These are phyloP conservation scores for Cadophora sp. DNA, from an alignment of 2,329 filamentous ascomycete species.

Conservation along the genomic window DNA sequence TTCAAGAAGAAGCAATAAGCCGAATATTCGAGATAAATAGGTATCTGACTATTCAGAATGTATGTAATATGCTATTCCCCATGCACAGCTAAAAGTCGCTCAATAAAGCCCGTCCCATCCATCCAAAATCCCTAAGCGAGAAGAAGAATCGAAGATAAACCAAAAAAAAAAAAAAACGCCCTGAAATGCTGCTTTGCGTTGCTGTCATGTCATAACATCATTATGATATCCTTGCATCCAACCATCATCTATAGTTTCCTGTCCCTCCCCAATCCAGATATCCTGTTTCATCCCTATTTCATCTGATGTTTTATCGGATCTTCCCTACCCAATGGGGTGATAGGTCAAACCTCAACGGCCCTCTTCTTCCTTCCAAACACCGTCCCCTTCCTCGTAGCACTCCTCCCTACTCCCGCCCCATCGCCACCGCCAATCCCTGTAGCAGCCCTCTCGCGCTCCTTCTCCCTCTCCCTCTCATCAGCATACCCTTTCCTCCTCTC, in stretches of 20 bases:
- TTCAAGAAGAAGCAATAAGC: not conserved
- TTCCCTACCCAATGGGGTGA: not conserved
- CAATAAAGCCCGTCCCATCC: not conserved
- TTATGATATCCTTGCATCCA: not conserved
- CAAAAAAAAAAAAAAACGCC: slow-evolving; percentile 3
- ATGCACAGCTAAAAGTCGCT: not conserved
- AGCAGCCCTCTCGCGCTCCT: slow-evolving; percentile 9
- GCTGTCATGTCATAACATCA: not conserved
- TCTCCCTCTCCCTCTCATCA: slow-evolving; percentile 41
- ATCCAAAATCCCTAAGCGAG: slow-evolving; percentile 3
- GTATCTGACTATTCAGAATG: not conserved
- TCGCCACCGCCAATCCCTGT: slow-evolving; percentile 1
- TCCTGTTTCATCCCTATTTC: no score
- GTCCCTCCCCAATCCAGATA: no score
- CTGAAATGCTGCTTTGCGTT: slow-evolving; percentile 2
- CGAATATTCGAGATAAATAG: not conserved
- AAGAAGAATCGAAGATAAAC: slow-evolving; percentile 1
- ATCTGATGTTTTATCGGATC: not conserved
- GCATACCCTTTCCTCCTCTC: slow-evolving; percentile 63
- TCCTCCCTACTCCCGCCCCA: slow-evolving; percentile 14
- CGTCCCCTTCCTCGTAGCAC: slow-evolving; percentile 17
- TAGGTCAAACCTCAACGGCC: slow-evolving; percentile 8
- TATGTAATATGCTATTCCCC: not conserved
- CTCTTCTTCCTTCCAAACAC: slow-evolving; percentile 28
- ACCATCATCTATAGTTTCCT: not conserved